phyloP scores from a whole-genome alignment of 768 basidiomycete genomes.

The Boletellus emodensis region DNA sequence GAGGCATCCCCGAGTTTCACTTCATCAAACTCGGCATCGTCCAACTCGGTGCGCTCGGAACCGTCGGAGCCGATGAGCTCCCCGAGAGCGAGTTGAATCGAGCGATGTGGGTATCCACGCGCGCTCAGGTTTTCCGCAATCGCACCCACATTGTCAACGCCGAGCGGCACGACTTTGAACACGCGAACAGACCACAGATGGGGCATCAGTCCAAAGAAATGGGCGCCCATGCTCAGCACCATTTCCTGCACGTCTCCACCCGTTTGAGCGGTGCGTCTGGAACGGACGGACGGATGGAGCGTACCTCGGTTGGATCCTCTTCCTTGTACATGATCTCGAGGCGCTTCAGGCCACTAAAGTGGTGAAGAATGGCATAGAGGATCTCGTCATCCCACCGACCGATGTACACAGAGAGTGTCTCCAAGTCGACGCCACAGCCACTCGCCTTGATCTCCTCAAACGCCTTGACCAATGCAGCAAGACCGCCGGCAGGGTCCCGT shows the following conservation, averaged over 20 bases:
- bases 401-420: conserved; percentile 33
- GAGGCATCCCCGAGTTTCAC: conserved; percentile 3
- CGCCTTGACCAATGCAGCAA: conserved; percentile 21
- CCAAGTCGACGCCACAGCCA: conserved; percentile 21
- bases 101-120: conserved; percentile 11
- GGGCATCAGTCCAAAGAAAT: conserved; percentile 37
- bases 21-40: conserved; percentile 23
- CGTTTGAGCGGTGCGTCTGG: background rate
- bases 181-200: conserved; percentile 37
- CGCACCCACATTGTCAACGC: conserved; percentile 5
- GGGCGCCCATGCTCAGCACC: conserved; percentile 41
- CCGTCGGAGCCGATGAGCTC: conserved; percentile 10
- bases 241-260: conserved; percentile 26
- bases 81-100: conserved; percentile 6
- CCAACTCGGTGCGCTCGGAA: conserved; percentile 15
- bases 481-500: conserved; percentile 21
- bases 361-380: conserved; percentile 37
- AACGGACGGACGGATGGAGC: conserved; percentile 6
- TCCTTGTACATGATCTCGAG: conserved; percentile 39
- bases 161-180: conserved; percentile 27
- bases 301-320: conserved; percentile 40
- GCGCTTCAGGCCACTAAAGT: conserved; percentile 35
- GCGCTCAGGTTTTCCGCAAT: conserved; percentile 6
- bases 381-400: conserved; percentile 46
- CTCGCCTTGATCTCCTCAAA: conserved; percentile 24